phyloP scores from a whole-genome alignment of 129 eudicot species.

The Glebionis coronaria region DNA sequence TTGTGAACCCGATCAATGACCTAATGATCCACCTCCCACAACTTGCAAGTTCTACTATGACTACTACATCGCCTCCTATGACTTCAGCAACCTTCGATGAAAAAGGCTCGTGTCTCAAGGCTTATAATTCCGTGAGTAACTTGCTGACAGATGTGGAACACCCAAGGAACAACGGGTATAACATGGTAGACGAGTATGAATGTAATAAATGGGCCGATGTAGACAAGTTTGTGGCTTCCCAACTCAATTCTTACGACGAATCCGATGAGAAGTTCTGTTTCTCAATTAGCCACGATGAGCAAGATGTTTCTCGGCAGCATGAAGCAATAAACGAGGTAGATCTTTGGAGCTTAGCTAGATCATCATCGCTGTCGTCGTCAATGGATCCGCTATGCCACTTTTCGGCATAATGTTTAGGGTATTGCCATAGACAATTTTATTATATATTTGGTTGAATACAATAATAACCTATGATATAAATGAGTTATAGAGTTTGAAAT shows the following conservation, averaged over 20 bases:
- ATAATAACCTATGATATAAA: not conserved
- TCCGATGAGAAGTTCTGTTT: constrained; percentile 27
- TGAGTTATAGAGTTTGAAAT: not conserved
- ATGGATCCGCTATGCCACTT: constrained; percentile 48
- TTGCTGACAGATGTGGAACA: constrained; percentile 11
- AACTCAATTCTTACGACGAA: constrained; percentile 40
- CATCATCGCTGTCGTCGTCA: constrained; percentile 28
- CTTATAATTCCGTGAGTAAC: constrained; percentile 16
- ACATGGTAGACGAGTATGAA: constrained; percentile 7
- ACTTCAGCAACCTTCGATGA: constrained; percentile 11
- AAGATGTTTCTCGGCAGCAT: constrained; percentile 4
- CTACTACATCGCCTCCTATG: constrained; percentile 5
- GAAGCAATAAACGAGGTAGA: constrained; percentile 23
- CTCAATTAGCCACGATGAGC: constrained; percentile 21
- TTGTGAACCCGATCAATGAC: constrained; percentile 12
- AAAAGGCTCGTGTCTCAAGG: constrained; percentile 9
- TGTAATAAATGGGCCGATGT: constrained; percentile 41
- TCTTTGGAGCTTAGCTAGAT: constrained; percentile 40
- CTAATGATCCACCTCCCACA: constrained; percentile 43
- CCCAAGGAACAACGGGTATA: not conserved
- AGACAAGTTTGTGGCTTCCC: constrained; percentile 52
- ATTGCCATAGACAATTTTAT: not conserved
- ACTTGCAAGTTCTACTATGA: constrained; percentile 42
- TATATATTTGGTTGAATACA: constrained; percentile 6
- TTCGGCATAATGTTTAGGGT: constrained; percentile 32